Evolutionary conservation across 352 stramenopile genomes (phyloP).

Genomic region (Achlya hypogyna): DNA sequence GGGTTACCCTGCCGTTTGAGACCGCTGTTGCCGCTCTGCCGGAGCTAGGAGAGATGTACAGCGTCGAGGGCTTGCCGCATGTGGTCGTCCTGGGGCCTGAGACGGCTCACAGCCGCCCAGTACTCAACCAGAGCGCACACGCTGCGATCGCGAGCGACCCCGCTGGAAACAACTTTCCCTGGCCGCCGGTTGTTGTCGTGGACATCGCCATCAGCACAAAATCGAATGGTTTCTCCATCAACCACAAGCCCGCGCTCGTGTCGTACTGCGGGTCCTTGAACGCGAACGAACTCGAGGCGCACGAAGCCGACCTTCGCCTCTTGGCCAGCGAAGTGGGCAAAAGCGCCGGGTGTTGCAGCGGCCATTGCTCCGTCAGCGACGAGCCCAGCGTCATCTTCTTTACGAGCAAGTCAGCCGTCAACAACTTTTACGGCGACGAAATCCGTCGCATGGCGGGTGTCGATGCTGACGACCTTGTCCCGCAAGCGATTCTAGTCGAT

Average conservation of each 20-base stretch:
- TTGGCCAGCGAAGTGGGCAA: background rate
- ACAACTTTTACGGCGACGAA: no score
- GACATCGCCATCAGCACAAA: background rate
- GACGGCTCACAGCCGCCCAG: background rate
- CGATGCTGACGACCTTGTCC: no score
- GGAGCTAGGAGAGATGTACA: background rate
- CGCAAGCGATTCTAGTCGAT: no score
- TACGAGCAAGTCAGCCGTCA: no score
- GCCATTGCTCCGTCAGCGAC: background rate
- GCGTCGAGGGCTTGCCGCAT: slow-evolving; percentile 3
- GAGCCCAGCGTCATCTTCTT: no score
- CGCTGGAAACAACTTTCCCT: background rate
- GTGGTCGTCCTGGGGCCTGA: background rate
- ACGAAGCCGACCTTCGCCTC: background rate
- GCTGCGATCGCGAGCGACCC: background rate
- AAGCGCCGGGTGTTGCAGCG: background rate
- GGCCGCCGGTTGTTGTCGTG: background rate
- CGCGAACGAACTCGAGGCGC: background rate
- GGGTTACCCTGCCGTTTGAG: slow-evolving; percentile 2
- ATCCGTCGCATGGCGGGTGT: no score
- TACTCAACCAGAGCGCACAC: slow-evolving; percentile 6
- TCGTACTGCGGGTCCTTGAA: no score
- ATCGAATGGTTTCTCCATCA: background rate
- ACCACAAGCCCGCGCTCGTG: background rate
- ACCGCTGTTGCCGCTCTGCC: background rate